Evolutionary conservation across 2,329 filamentous ascomycete species (phyloP).

Genomic region (Paramyrothecium roridum): DNA sequence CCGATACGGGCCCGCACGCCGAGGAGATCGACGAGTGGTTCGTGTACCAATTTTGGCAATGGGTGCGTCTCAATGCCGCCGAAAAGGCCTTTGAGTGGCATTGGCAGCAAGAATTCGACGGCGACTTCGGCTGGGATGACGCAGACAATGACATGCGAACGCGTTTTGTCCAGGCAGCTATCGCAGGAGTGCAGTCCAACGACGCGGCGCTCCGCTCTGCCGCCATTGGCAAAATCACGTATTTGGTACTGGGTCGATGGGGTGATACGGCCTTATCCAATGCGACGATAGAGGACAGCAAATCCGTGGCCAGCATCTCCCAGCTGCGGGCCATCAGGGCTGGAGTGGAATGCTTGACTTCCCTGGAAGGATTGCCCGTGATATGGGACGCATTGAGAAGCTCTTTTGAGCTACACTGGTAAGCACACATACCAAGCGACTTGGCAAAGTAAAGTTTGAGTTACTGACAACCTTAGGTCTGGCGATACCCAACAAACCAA

Average conservation of each 20-base stretch:
- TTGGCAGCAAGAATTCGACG: constrained; percentile 56
- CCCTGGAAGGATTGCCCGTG: constrained; percentile 45
- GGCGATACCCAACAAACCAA: constrained; percentile 42
- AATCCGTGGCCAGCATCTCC: constrained; percentile 48
- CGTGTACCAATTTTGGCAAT: constrained; percentile 83
- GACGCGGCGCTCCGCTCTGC: constrained; percentile 48
- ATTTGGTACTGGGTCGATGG: constrained; percentile 69
- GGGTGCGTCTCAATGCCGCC: constrained; percentile 71
- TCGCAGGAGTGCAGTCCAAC: constrained; percentile 39
- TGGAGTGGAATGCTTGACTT: constrained; percentile 48
- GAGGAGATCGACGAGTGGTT: constrained; percentile 99
- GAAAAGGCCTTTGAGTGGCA: constrained; percentile 74
- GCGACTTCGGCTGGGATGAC: constrained; percentile 59
- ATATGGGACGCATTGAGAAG: constrained; percentile 49
- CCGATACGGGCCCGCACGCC: constrained; percentile 68
- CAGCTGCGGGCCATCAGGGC: constrained; percentile 60
- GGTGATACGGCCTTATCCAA: constrained; percentile 58
- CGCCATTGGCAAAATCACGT: constrained; percentile 55
- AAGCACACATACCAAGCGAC: constrained; percentile 9
- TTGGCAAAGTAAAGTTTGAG: too few relatives aligned
- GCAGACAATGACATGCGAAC: constrained; percentile 53
- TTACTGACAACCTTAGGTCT: constrained; percentile 25
- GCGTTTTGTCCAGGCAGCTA: constrained; percentile 54
- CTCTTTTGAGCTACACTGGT: constrained; percentile 53
- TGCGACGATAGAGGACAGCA: constrained; percentile 35